Evolutionary conservation across 148 eudicot genomes (phyloP), one percentile per base, ranked within the genome.

Genomic region (Rhododendron molle): DNA sequence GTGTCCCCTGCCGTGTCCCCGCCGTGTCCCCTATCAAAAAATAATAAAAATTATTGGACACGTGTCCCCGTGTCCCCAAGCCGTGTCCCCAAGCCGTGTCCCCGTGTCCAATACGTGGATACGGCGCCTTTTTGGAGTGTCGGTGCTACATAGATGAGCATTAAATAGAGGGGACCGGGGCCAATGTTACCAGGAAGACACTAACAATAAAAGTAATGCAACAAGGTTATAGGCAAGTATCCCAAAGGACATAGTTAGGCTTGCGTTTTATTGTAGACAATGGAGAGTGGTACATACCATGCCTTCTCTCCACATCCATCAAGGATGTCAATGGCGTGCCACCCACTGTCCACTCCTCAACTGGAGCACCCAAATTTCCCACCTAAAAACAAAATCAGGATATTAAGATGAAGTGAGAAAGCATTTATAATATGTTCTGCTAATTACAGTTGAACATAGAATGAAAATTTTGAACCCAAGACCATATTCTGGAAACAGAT

Each of bases 251-350:
- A n/a, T 38, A 38, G 14, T 0, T 20, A 81, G 49, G 30, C 44
- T 80, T 32, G 46, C 44, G 4, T 20, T 20, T 4, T 23, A 40
- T 15, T 52, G 72, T 10, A 40, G 30, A 58, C 36, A 82, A n/a
- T 58, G 34, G 76, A 82, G 76, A 23, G 21, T 54, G 62, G 28
- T 49, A 56, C 15, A 73, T 82, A 82, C 84, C 84, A 2, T 82
- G 84, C 28, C 84, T 65, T 43, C 84, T 82, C 76, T 82, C 84
- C 76, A 82, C 84, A 82, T 82, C 76, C 84, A 82, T 82, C 62
- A 82, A 82, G 32, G 84, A 62, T 38, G 84, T 82, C 76, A 82
- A 82, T 6, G 84, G 49, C 62, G 84, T 82, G n/a, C 84, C 84
- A 62, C 84, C 84, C 54, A 82, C 76, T 40, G 84, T 82, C 84